Evolutionary conservation across 441 rosid genomes (phyloP), one percentile per base, ranked within the genome.

Genomic region (Erodium trifolium): DNA sequence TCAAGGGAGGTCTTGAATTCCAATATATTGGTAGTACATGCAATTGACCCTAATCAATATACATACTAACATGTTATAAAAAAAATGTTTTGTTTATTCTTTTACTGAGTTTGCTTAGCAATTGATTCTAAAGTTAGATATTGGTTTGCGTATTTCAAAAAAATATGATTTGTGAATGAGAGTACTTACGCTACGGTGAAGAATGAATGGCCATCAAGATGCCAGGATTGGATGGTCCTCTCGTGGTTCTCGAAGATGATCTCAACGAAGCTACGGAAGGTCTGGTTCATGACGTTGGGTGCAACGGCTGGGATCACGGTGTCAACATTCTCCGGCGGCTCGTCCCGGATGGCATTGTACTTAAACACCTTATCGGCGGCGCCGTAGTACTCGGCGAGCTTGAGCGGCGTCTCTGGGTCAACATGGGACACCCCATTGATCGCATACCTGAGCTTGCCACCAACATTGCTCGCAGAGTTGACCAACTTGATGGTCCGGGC

Each of bases 131-230:
- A 23, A 23, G 27, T 23, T 23, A 23, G 27, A 23, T 2, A 23
- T 23, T 23, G 27, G 27, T 23, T 23, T 23, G 1, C 2, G 27
- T 37, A 37, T 37, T 39, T 39, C 45, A 10, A 39, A 39, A 10
- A 39, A 10, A 39, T n/a, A 37, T 37, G 8, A 3, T 37, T 37
- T 3, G 1, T 37, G 8, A 37, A 37, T 37, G 0, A 8, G 11
- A n/a, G 35, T 49, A 55, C 85, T 76, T 86, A 94, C 99, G 96
- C 99, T 16, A 94, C 99, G 18, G 90, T 93, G 64, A 87, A 91
- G 82, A 94, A 94, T 64, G 85, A 76, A 82, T 91, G 88, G 39
- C 99, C 99, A 70, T 88, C 67, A 47, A 94, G 90, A 70, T 94
- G 99, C 78, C 82, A 94, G 77, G 94, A 88, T 77, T 94, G 99